Percentiles rank a stretch among this genome's conserved stretches.
phyloP scores from a whole-genome alignment of 805 yeast species.

The Wickerhamomyces bovis region DNA sequence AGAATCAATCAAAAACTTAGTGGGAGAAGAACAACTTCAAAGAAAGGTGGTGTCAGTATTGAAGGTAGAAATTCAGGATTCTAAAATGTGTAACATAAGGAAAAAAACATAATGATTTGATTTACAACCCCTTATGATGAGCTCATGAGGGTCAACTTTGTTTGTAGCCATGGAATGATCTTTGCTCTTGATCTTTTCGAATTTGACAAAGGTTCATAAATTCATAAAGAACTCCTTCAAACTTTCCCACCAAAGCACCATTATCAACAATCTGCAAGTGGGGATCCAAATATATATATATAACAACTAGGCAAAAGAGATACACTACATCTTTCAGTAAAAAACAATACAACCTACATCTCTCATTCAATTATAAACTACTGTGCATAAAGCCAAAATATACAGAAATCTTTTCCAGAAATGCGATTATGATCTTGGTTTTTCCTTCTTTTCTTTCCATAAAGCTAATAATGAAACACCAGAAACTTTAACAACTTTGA shows the following conservation, averaged over 20 bases:
- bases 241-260: too few species aligned
- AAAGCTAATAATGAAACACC: conserved; percentile 99
- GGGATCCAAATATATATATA: too few species aligned
- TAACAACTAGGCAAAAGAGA: too few species aligned
- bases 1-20: conserved; percentile 49
- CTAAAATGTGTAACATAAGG: conserved; percentile 1
- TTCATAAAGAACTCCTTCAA: too few species aligned
- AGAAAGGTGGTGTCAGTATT: conserved; percentile 71
- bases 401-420: conserved; percentile 10
- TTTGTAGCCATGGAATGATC: too few species aligned
- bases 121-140: too few species aligned
- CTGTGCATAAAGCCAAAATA: conserved; percentile 24
- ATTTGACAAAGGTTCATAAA: too few species aligned
- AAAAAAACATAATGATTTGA: background rate
- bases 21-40: conserved; percentile 24
- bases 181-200: too few species aligned
- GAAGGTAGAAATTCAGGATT: conserved; percentile 34
- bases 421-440: conserved; percentile 90
- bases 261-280: too few species aligned
- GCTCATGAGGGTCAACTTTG: too few species aligned
- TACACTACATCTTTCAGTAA: too few species aligned
- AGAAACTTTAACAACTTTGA: conserved; percentile 99
- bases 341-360: background rate
- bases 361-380: conserved; percentile 8
- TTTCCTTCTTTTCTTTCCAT: conserved; percentile 99